These are phyloP conservation scores for Lolium perenne DNA, from an alignment of 176 grass and related monocot species.

Conservation along the genomic window DNA sequence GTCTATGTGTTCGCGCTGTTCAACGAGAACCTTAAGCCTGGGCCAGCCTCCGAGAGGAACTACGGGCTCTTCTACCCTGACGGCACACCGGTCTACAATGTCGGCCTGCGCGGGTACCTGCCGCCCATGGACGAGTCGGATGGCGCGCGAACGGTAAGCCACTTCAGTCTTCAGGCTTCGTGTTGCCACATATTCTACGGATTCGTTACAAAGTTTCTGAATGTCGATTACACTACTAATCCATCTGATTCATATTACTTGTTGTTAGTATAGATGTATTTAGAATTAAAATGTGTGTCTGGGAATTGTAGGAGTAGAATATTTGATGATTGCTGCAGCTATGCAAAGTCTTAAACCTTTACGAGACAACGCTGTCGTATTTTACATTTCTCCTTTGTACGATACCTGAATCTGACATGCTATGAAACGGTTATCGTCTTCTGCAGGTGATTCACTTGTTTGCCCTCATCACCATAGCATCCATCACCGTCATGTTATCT, in stretches of 20 bases:
- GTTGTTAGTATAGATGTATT: too few species aligned
- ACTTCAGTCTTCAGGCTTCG: background rate
- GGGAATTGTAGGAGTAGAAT: too few species aligned
- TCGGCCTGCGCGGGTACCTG: constrained; percentile 76
- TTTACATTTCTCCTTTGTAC: background rate
- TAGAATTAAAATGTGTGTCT: too few species aligned
- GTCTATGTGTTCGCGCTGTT: constrained; percentile 88
- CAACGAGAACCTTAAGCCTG: constrained; percentile 89
- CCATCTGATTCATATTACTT: too few species aligned
- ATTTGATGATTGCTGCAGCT: background rate
- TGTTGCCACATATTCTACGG: background rate
- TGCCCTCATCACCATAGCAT: constrained; percentile 38
- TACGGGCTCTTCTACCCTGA: constrained; percentile 90
- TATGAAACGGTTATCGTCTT: constrained; percentile 22
- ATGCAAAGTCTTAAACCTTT: constrained; percentile 1
- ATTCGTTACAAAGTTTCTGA: constrained; percentile 25
- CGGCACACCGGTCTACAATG: constrained; percentile 79
- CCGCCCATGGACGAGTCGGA: constrained; percentile 55
- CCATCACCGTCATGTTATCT: constrained; percentile 55
- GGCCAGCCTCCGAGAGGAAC: constrained; percentile 84
- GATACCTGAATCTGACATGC: background rate
- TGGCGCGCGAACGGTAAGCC: constrained; percentile 46
- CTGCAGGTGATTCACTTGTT: constrained; percentile 53
- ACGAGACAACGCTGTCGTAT: background rate
- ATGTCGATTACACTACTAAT: background rate